phyloP scores from a whole-genome alignment of 345 rosid species.

The Salix koriyanagi region DNA sequence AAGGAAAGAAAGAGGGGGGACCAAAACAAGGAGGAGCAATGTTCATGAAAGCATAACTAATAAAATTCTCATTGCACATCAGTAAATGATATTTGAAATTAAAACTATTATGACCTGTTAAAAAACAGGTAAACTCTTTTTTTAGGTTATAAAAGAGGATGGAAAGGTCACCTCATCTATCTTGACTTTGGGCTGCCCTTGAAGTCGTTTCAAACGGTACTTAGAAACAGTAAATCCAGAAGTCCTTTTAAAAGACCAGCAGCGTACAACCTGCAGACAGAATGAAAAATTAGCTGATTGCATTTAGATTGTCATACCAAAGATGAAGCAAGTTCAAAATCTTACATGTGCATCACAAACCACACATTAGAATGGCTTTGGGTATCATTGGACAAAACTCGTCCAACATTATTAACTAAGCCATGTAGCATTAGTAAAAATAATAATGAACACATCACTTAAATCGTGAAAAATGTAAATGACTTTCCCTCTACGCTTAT shows the following conservation, averaged over 20 bases:
- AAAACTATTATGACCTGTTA: not conserved
- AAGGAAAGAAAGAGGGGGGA: too few relatives aligned
- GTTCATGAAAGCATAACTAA: too few relatives aligned
- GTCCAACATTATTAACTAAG: too few relatives aligned
- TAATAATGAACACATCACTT: too few relatives aligned
- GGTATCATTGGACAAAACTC: too few relatives aligned
- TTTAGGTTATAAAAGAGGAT: not conserved
- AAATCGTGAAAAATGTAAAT: too few relatives aligned
- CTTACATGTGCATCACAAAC: not conserved
- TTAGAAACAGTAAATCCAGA: conserved; percentile 26
- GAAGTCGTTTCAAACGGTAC: conserved; percentile 19
- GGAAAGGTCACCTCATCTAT: conserved; percentile 19
- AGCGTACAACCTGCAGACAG: conserved; percentile 21
- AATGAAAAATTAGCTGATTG: not conserved
- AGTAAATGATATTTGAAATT: not conserved
- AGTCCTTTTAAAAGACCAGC: conserved; percentile 14
- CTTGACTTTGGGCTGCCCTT: conserved; percentile 10
- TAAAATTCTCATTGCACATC: too few relatives aligned
- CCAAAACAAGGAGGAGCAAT: too few relatives aligned
- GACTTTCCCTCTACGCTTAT: too few relatives aligned
- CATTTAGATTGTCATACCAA: not conserved
- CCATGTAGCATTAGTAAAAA: too few relatives aligned
- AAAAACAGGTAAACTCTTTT: not conserved
- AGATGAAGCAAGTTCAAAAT: not conserved
- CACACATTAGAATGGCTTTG: too few relatives aligned